Conservation (phyloP, 2,329 filamentous ascomycete genomes). For the Fusarium transvaalense region DNA sequence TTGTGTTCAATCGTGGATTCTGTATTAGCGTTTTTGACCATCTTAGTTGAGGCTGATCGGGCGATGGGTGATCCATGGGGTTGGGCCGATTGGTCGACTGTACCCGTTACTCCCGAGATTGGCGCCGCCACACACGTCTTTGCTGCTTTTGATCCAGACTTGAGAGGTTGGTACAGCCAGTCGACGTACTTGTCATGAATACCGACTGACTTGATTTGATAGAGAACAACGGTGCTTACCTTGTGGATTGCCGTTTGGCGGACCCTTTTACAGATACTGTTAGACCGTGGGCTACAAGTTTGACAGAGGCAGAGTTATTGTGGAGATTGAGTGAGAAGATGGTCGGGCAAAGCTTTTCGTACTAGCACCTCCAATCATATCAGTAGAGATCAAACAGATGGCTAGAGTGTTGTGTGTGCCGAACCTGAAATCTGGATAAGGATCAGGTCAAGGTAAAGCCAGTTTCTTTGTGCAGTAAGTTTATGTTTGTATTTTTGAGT, state of each 20-base stretch:
- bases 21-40: accelerated
- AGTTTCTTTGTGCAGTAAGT: too few relatives aligned
- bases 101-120: slow-evolving; percentile 7
- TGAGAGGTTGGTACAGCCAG: neutral
- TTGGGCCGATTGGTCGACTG: slow-evolving; percentile 19
- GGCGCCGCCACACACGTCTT: slow-evolving; percentile 32
- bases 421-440: too few relatives aligned
- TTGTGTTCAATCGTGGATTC: accelerated
- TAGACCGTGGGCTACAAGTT: slow-evolving; percentile 30
- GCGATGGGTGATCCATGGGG: slow-evolving; percentile 17
- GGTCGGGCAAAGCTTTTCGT: slow-evolving; percentile 23
- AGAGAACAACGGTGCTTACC: slow-evolving; percentile 28
- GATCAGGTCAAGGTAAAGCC: too few relatives aligned
- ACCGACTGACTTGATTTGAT: neutral
- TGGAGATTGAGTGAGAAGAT: slow-evolving; percentile 38
- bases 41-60: slow-evolving; percentile 13
- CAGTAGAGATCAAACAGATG: too few relatives aligned
- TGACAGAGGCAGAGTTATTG: slow-evolving; percentile 19
- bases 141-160: slow-evolving; percentile 29
- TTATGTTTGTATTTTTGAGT: too few relatives aligned
- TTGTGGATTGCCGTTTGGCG: slow-evolving; percentile 20
- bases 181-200: accelerated
- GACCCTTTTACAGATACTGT: slow-evolving; percentile 24
- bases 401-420: too few relatives aligned
- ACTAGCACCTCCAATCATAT: neutral